These are phyloP conservation scores for Kwoniella bestiolae DNA, from an alignment of 768 basidiomycete genomes.

Conservation along the genomic window DNA sequence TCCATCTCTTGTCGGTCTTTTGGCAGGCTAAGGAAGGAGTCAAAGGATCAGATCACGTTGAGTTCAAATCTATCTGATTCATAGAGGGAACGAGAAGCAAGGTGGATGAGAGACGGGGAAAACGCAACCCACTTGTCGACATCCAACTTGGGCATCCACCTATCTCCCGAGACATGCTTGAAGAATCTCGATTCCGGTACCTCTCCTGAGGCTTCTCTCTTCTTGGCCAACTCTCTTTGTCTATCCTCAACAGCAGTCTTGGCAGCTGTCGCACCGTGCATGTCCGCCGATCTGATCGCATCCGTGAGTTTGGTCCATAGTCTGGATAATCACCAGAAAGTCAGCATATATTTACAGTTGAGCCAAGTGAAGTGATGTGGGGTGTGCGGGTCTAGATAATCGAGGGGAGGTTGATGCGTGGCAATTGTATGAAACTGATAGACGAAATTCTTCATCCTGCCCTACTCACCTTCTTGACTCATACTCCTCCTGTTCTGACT, in stretches of 20 bases:
- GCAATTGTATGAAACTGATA: no score
- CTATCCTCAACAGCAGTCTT: conserved; percentile 90
- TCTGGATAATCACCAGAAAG: conserved; percentile 58
- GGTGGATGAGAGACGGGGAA: no score
- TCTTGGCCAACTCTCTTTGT: conserved; percentile 78
- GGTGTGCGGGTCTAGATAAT: no score
- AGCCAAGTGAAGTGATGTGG: no score
- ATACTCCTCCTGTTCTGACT: conserved; percentile 83
- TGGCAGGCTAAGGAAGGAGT: conserved; percentile 64
- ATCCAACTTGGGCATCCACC: conserved; percentile 78
- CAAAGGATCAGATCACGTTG: background rate
- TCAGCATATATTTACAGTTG: no score
- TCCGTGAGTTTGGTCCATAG: conserved; percentile 82
- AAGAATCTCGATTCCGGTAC: conserved; percentile 75
- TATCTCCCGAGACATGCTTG: conserved; percentile 68
- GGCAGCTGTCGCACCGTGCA: conserved; percentile 89
- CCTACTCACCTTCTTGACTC: conserved; percentile 77
- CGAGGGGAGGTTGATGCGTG: no score
- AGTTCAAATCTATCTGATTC: background rate
- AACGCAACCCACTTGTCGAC: conserved; percentile 54
- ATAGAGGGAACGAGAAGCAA: background rate
- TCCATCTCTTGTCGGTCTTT: conserved; percentile 71
- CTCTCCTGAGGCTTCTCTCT: conserved; percentile 73
- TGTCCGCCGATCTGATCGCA: conserved; percentile 84
- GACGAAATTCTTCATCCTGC: no score